Evolutionary conservation across 2,329 filamentous ascomycete species (phyloP).

Genomic region (Rhexocercosporidium sp.): DNA sequence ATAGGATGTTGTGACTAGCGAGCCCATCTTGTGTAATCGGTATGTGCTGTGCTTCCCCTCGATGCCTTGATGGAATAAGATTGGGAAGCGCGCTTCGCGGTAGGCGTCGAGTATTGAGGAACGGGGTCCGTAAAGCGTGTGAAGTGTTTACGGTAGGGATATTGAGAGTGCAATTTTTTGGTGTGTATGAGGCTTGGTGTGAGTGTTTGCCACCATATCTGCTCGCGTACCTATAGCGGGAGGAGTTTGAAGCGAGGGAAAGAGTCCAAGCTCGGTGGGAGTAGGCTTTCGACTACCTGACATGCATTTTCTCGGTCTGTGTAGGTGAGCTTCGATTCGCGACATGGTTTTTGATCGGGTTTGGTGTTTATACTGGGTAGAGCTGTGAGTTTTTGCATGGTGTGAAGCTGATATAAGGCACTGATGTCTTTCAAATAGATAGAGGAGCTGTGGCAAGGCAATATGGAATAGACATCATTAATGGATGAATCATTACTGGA

Average conservation of each 20-base stretch:
- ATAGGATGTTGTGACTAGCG: not conserved
- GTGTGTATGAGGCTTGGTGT: not conserved
- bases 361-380: too few species aligned
- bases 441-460: too few species aligned
- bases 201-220: not conserved
- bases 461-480: not conserved
- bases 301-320: too few species aligned
- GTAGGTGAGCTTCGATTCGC: too few species aligned
- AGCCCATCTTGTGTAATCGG: not conserved
- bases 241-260: not conserved
- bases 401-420: too few species aligned
- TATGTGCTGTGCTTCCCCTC: not conserved
- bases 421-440: too few species aligned
- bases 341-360: too few species aligned
- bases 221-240: not conserved
- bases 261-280: not conserved
- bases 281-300: too few species aligned
- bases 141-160: not conserved
- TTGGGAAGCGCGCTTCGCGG: not conserved
- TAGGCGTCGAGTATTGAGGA: not conserved
- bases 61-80: not conserved
- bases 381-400: too few species aligned
- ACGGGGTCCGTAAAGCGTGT: not conserved
- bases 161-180: not conserved
- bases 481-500: not conserved